Evolutionary conservation across 2,329 filamentous ascomycete genomes (phyloP).

Genomic region (Endoconidiophora laricicola): DNA sequence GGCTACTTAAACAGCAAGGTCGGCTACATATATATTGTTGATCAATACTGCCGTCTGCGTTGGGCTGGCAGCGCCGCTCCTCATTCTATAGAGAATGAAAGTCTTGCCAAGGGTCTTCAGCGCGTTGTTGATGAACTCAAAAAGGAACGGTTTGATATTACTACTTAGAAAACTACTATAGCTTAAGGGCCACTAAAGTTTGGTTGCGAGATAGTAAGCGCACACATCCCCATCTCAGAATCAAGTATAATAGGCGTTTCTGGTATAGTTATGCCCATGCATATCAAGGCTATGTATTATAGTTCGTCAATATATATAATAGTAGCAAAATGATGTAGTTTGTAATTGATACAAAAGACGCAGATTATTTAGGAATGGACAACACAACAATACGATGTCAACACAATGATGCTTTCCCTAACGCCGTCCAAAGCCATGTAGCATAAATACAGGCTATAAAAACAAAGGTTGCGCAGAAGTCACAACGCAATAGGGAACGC

Average conservation of each 20-base stretch:
- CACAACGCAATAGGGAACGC: background rate
- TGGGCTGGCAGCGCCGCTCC: slow-evolving; percentile 77
- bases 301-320: background rate
- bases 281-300: background rate
- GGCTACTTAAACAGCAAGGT: slow-evolving; percentile 77
- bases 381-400: background rate
- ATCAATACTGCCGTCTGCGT: slow-evolving; percentile 71
- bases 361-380: background rate
- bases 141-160: slow-evolving; percentile 20
- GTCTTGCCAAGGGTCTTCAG: slow-evolving; percentile 46
- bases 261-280: background rate
- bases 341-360: too few relatives aligned
- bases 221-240: background rate
- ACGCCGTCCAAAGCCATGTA: slow-evolving; percentile 14
- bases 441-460: slow-evolving; percentile 20
- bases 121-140: slow-evolving; percentile 44
- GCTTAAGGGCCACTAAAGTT: background rate
- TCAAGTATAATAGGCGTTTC: background rate
- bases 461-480: background rate
- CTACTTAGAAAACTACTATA: slow-evolving; percentile 13
- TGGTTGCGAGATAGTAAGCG: background rate
- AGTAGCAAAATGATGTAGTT: too few relatives aligned
- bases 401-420: slow-evolving; percentile 7
- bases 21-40: slow-evolving; percentile 83
- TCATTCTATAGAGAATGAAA: slow-evolving; percentile 47